Evolutionary conservation across 805 yeast species (phyloP), one percentile per base, ranked within the genome.

Genomic region (Metschnikowia gelsemii): DNA sequence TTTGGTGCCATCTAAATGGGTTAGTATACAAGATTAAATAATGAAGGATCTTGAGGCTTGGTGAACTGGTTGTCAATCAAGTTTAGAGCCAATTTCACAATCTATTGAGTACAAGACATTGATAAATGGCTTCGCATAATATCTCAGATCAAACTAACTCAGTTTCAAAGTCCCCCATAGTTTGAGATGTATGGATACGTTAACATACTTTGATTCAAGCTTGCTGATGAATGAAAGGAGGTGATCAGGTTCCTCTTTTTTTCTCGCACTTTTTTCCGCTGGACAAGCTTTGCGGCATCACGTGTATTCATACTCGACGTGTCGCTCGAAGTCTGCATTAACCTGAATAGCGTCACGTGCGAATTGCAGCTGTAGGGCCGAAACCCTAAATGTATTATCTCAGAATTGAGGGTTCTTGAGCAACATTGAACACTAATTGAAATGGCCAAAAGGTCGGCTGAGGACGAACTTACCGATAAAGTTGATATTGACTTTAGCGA

Each of bases 1-100:
- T 91, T 91, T 82, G 96, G 96, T 77, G 97, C 96, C 97, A 91
- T 88, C 54, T 51, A 18, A 2, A 19, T 30, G 11, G 42, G 44
- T 41, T 41, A 41, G 44, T 41, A 32, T 14, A 22, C 29, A 12
- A 3, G 8, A 7, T 26, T n/a, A 16, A 17, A 18, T 25, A 12
- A 11, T 25, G 29, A 14, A 18, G 12, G 13, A 18, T 14, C 19
- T 8, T 20, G 5, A 32, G 6, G 20, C 11, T 32, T n/a, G 13
- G 13, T 12, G 25, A 22, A 22, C 11, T 7, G 25, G 25, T 8
- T 22, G 25, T n/a, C n/a, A n/a, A n/a, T n/a, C n/a, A n/a, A n/a
- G n/a, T n/a, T n/a, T n/a, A n/a, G n/a, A n/a, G n/a, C n/a, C n/a
- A n/a, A n/a, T n/a, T n/a, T n/a, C n/a, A n/a, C n/a, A n/a, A n/a